Base-by-base conservation (phyloP, 495 filamentous ascomycete genomes). In the Aspergillus sclerotiicarbonarius region DNA sequence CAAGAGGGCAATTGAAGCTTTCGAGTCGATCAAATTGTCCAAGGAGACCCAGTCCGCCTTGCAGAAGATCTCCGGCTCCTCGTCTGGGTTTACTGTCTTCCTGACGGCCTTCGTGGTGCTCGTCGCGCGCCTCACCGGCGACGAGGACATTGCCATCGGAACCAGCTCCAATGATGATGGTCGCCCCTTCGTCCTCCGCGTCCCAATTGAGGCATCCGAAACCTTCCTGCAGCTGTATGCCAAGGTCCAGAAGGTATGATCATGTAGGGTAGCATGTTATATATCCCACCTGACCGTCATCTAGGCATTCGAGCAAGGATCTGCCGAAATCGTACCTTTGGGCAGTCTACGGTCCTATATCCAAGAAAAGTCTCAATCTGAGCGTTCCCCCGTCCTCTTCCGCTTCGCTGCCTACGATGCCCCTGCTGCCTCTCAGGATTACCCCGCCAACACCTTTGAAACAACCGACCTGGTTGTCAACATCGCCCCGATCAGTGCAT, bases 111-210 rank as follows among this genome's bases (percentile, higher is more conserved):
- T 80, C 46, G 67, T 76, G 1, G 66, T 80, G 53, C 64, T 82
- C 35, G 77, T 76, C n/a, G 73, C 71, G 53, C 73, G 79, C 44
- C 63, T 82, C 63, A 80, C 79, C n/a, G 79, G 79, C 32, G 79
- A 81, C 57, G 79, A 82, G 57, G 79, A 82, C 51, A 80, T 82
- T 37, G 71, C 76, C 10, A 65, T 82, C 41, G 79, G 75, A 13
- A 81, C 79, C 7, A 80, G 69, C 50, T 67, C 68, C 9, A 72
- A 65, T 31, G 71, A 74, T 21, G 73, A 75, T 57, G 75, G 77
- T 35, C 79, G 76, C 51, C 77, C 77, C 31, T 80, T 82, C 58
- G 74, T 81, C 54, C 63, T 81, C 13, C 67, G 79, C 32, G 65
- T 79, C 9, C 70, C 73, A 46, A 71, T 80, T 62, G 63, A 71